Evolutionary conservation across 371 early-diverging fungal species (phyloP).

Genomic region (Homolaphlyctis polyrhiza): DNA sequence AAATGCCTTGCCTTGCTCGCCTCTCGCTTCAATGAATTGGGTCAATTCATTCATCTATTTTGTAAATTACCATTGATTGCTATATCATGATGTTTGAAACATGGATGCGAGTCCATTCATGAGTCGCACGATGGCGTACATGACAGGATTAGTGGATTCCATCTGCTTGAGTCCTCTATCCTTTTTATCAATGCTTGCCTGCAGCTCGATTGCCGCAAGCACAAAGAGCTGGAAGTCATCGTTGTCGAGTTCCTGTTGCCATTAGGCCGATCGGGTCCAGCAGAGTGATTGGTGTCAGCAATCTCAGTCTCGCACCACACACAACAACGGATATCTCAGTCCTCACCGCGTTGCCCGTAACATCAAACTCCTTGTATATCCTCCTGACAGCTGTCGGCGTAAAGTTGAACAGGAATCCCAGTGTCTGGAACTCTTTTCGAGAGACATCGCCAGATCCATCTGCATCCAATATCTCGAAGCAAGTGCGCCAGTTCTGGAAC

Average conservation of each 20-base stretch:
- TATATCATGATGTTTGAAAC: neutral
- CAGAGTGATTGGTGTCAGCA: no score
- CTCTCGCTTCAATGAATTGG: neutral
- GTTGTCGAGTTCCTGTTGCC: conserved; percentile 33
- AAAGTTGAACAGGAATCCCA: conserved; percentile 44
- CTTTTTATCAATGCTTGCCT: conserved; percentile 4
- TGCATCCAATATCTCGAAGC: conserved; percentile 45
- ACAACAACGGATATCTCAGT: neutral
- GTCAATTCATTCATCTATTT: neutral
- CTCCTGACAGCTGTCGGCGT: conserved; percentile 25
- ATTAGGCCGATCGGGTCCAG: neutral
- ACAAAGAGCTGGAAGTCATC: conserved; percentile 43
- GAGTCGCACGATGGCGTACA: neutral
- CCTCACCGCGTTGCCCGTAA: conserved; percentile 30
- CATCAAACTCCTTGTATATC: conserved; percentile 43
- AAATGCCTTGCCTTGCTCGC: no score
- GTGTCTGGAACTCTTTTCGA: conserved; percentile 35
- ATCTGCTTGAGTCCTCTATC: neutral
- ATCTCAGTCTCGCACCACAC: neutral
- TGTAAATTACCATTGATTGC: neutral
- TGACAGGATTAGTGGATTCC: neutral
- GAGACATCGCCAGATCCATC: conserved; percentile 43
- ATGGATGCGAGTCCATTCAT: neutral
- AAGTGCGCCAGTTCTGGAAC: conserved; percentile 45
- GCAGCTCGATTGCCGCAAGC: conserved; percentile 40